Base-by-base conservation (phyloP, 805 yeast genomes). In the Wickerhamiella siamensis region DNA sequence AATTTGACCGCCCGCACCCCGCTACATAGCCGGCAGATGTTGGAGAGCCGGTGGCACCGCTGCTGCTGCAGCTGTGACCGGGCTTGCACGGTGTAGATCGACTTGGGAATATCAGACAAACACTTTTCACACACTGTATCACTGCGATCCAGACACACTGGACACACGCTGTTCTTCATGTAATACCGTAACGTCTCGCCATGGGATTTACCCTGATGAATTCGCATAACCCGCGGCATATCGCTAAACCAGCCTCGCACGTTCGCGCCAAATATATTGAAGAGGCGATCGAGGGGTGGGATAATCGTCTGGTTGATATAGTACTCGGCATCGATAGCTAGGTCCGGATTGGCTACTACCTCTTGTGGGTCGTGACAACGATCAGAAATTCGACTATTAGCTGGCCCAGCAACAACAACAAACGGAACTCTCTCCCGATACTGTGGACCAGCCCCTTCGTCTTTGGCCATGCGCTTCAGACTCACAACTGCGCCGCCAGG, bases 401-500 rank as follows among this genome's bases (percentile, higher is more conserved):
- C 59, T 12, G 69, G 52, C 17, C 79, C 83, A 42, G 72, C 72
- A 4, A 77, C 65, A 2, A 91, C 93, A 12, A 91, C 69, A 56
- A 84, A 91, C 0, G 94, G 91, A 0, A 91, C 83, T 37, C 97
- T 64, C 57, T 91, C 96, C 41, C 72, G 70, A 49, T 82, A 88
- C 56, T 88, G 95, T 0, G 96, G 95, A 51, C 75, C 86, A 1
- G 79, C 70, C 32, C 93, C 62, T 15, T 69, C 71, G 56, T 91
- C 98, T 4, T 65, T 57, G 24, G 69, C 69, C 58, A 75, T 71
- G 45, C 69, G 70, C 47, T 71, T 70, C 47, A 71, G 69, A n/a
- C 91, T 79, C 1, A 91, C 69, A 12, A 77, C 67, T 0, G 98
- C 97, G 0, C 97, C 97, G 0, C 97, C 91, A 0, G 98, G 98